Evolutionary conservation across 768 basidiomycete genomes (phyloP), one percentile per base, ranked within the genome.

Genomic region (Naematelia encephala): DNA sequence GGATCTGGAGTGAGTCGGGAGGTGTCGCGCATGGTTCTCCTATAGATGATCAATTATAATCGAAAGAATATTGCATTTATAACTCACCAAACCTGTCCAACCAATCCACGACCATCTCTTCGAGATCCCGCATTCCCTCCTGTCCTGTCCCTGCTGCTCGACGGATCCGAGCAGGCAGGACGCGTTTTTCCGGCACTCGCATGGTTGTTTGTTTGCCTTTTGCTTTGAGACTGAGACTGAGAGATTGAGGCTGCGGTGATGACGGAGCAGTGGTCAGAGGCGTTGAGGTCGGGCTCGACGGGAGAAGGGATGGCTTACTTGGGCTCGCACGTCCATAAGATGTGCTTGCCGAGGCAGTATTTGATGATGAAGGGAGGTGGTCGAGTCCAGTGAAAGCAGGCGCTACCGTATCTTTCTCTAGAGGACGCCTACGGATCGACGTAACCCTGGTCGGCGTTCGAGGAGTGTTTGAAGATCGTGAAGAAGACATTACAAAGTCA

Each of bases 61-160:
- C 16, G 34, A 39, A 16, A 16, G 34, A 16, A 39, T 39, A 16
- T 8, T 8, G 34, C 34, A 8, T 39, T 39, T 16, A 16, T 16
- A 39, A 91, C 91, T 79, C 81, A 85, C 86, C 77, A 84, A 84
- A 78, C 23, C 75, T 62, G 52, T 85, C 84, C 68, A 87, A 82
- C 62, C 86, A 87, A 66, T 91, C 90, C 63, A 91, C 77, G 74
- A 93, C 88, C 84, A 90, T 86, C 55, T 85, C 67, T 80, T 93
- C 91, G 16, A 86, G 81, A 73, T 90, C 88, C 73, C 86, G 85
- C 60, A 79, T 86, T 56, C 90, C 89, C 51, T 73, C 71, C 46
- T 89, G 84, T 30, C 88, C 89, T 26, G 87, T 86, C 25, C 70
- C 70, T 14, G 88, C 89, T 56, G 88, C 87, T 56, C 90, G 84